Percentiles rank a stretch among this genome's conserved stretches.
Evolutionary conservation across 2,329 filamentous ascomycete species (phyloP).

Genomic region (Ceratocystis eucalypticola): DNA sequence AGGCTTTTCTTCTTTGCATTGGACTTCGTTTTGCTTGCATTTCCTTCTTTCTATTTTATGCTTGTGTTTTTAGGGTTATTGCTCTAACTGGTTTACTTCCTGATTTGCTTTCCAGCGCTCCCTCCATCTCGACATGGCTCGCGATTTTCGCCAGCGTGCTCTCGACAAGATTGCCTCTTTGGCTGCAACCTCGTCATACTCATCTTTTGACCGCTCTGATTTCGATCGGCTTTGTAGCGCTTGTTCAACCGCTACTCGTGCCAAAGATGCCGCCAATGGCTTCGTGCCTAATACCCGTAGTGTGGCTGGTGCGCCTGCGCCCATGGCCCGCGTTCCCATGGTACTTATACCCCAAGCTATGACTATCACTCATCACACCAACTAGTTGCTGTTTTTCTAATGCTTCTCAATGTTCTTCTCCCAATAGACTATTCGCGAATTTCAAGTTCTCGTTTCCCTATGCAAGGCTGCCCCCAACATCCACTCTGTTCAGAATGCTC

Average conservation of each 20-base stretch:
- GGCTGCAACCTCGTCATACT: constrained; percentile 41
- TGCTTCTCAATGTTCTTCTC: background rate
- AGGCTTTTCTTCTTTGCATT: background rate
- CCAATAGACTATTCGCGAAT: constrained; percentile 68
- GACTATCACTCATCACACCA: background rate
- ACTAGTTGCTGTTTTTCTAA: background rate
- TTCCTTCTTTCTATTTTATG: background rate
- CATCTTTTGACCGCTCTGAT: constrained; percentile 47
- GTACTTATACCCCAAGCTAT: constrained; percentile 28
- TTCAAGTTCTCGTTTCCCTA: constrained; percentile 79
- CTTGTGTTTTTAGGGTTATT: background rate
- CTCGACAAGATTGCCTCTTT: constrained; percentile 52
- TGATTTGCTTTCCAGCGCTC: background rate
- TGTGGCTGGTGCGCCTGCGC: constrained; percentile 26
- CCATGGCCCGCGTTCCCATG: constrained; percentile 46
- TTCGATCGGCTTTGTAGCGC: constrained; percentile 49
- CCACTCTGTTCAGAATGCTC: constrained; percentile 55
- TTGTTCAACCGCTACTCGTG: constrained; percentile 35
- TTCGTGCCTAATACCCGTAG: constrained; percentile 7
- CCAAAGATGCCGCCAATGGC: constrained; percentile 37
- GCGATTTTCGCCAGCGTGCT: constrained; percentile 47
- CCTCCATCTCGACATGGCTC: constrained; percentile 29
- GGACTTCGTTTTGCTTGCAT: too few relatives aligned
- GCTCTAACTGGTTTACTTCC: background rate
- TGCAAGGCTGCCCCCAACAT: constrained; percentile 79